Base-by-base conservation (phyloP, 2,329 filamentous ascomycete species). In the Fusarium nygamai region DNA sequence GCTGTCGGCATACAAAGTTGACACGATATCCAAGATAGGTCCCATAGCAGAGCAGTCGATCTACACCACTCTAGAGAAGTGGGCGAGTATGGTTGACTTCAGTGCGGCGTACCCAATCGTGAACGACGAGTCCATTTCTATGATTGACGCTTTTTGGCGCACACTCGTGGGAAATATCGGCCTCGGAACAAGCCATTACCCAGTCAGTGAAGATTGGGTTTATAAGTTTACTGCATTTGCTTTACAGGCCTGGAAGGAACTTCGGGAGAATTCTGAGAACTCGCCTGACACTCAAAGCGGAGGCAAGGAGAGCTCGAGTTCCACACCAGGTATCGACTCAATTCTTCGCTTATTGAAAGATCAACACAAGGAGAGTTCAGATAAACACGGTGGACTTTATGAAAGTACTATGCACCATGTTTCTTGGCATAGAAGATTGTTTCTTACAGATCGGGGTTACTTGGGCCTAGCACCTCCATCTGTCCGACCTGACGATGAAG, bases 281-380 rank as follows among this genome's bases (percentile, higher is more conserved):
- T 38, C 14, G 7, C 1, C 19, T 2, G 6, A 27, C 17, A 6
- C 8, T 24, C 22, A 14, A 4, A 27, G 16, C 1, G n/a, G 2
- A 29, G 51, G 3, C 5, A 1, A 3, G 7, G 34, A 39, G 7
- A 39, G 33, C 4, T 6, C 20, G 4, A 29, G 20, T 19, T 8
- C 8, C 0, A 56, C 51, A 39, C 24, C 51, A 11, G 34, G 51
- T 3, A 56, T 56, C 5, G 34, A 56, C 19, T 29, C 20, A 14
- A 1, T 56, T 3, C 5, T 56, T 41, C 2, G 1, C 7, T 1
- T 27, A 13, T 13, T 38, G 2, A 2, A 38, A 11, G 24, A 5
- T 7, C 17, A 20, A 1, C 22, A 3, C 1, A 11, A 22, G 1
- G 14, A 13, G 8, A 20, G 0, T 17, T 7, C 4, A 2, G 34